Evolutionary conservation across 768 basidiomycete genomes (phyloP).

Genomic region (Tremella fuciformis): DNA sequence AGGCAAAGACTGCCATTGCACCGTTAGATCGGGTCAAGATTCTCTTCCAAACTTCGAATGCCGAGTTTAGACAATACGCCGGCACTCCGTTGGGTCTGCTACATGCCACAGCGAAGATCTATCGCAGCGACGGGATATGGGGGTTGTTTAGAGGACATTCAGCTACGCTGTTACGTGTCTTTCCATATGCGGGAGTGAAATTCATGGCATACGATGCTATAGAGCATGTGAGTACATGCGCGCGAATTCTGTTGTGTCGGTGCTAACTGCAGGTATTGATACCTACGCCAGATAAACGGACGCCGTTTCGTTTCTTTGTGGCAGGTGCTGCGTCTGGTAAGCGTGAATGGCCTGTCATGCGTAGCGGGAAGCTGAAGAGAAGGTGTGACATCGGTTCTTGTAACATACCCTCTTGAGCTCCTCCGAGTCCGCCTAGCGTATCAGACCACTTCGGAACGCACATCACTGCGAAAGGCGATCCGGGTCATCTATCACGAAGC

Average conservation of each 20-base stretch:
- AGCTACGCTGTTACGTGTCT: conserved; percentile 86
- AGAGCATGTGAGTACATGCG: conserved; percentile 60
- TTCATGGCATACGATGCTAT: conserved; percentile 94
- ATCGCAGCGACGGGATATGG: conserved; percentile 59
- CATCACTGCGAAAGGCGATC: conserved; percentile 58
- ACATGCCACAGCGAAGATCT: conserved; percentile 69
- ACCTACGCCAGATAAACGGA: conserved; percentile 75
- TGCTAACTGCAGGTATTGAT: conserved; percentile 65
- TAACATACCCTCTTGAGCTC: conserved; percentile 93
- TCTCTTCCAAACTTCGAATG: conserved; percentile 93
- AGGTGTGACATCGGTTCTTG: conserved; percentile 82
- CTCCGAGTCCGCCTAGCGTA: conserved; percentile 95
- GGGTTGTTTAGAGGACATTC: conserved; percentile 95
- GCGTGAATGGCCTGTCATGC: conserved; percentile 29
- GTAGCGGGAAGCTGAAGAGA: conserved; percentile 5
- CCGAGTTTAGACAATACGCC: conserved; percentile 88
- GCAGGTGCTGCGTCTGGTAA: conserved; percentile 85
- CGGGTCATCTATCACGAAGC: conserved; percentile 66
- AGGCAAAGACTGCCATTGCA: conserved; percentile 94
- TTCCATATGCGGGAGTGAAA: conserved; percentile 95
- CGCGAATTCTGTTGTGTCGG: background rate
- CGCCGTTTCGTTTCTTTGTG: conserved; percentile 71
- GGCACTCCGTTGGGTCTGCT: conserved; percentile 75
- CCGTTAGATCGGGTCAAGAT: conserved; percentile 98
- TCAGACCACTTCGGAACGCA: conserved; percentile 59